Conservation (phyloP, 1,139 yeast genomes). For the Yamadazyma buinensis region DNA sequence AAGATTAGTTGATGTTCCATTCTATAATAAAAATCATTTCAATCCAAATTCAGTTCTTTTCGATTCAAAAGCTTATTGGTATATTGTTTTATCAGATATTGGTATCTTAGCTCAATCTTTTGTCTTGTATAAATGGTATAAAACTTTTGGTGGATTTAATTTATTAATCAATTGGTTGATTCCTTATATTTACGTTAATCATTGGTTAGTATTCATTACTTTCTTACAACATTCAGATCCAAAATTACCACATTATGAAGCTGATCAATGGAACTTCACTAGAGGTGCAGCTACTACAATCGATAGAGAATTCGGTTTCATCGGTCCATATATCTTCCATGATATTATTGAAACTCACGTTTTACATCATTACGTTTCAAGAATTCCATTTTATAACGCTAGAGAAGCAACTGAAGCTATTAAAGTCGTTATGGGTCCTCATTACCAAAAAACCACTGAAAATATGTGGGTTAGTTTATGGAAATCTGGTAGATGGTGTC, state of each 20-base stretch:
- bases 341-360: conserved; percentile 66
- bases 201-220: conserved; percentile 63
- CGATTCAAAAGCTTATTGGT: conserved; percentile 55
- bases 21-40: conserved; percentile 40
- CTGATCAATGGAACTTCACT: conserved; percentile 55
- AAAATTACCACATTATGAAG: conserved; percentile 53
- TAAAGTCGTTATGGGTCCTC: conserved; percentile 57
- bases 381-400: conserved; percentile 62
- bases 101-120: conserved; percentile 43
- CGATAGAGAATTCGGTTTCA: conserved; percentile 59
- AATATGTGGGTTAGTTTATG: conserved; percentile 57
- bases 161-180: conserved; percentile 53
- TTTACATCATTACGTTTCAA: conserved; percentile 56
- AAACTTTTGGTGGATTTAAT: conserved; percentile 11
- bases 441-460: conserved; percentile 50
- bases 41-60: conserved; percentile 52
- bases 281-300: conserved; percentile 68
- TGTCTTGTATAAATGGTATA: conserved; percentile 46
- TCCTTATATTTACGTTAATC: conserved; percentile 58
- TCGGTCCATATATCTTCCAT: conserved; percentile 57
- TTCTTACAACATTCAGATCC: conserved; percentile 60
- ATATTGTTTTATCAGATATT: conserved; percentile 48
- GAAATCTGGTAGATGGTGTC: conserved; percentile 55
- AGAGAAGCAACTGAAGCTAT: conserved; percentile 58
- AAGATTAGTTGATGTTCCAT: conserved; percentile 32